Conservation (phyloP, 345 rosid genomes). For the Linum usitatissimum region DNA sequence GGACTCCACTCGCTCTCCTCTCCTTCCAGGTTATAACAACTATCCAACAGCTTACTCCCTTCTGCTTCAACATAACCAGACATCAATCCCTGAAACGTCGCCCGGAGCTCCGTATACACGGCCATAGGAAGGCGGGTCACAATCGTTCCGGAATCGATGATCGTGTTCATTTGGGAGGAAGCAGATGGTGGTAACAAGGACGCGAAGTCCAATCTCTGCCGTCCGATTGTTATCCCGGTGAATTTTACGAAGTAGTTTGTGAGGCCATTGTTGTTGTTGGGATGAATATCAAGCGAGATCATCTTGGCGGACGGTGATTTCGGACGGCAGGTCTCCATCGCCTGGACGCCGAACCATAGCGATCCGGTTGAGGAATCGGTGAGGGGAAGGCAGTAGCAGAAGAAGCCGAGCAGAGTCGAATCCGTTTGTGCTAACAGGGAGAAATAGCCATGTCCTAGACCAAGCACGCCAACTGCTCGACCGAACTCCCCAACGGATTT, state of each 20-base stretch:
- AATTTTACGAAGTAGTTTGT: slow-evolving; percentile 12
- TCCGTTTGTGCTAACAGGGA: slow-evolving; percentile 15
- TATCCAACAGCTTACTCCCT: background rate
- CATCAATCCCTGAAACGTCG: slow-evolving; percentile 15
- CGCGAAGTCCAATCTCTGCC: slow-evolving; percentile 3
- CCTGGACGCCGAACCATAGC: slow-evolving; percentile 14
- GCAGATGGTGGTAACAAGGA: background rate
- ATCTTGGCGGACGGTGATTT: background rate
- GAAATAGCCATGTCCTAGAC: slow-evolving; percentile 5
- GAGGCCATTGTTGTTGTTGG: background rate
- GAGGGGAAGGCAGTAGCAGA: slow-evolving; percentile 24
- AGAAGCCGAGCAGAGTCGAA: background rate
- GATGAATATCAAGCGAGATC: background rate
- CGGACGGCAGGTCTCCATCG: slow-evolving; percentile 6
- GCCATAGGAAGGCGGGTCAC: slow-evolving; percentile 18
- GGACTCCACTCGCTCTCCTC: background rate
- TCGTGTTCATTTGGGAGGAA: slow-evolving; percentile 7
- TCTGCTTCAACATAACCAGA: background rate
- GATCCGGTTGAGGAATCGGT: slow-evolving; percentile 2
- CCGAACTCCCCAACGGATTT: background rate
- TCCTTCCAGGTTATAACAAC: slow-evolving; percentile 20
- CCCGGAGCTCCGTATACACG: slow-evolving; percentile 10
- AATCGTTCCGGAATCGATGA: slow-evolving; percentile 22
- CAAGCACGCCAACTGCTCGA: slow-evolving; percentile 17
- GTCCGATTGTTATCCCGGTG: slow-evolving; percentile 16